Evolutionary conservation across 768 basidiomycete species (phyloP).

Genomic region (Tylopilus intermedius): DNA sequence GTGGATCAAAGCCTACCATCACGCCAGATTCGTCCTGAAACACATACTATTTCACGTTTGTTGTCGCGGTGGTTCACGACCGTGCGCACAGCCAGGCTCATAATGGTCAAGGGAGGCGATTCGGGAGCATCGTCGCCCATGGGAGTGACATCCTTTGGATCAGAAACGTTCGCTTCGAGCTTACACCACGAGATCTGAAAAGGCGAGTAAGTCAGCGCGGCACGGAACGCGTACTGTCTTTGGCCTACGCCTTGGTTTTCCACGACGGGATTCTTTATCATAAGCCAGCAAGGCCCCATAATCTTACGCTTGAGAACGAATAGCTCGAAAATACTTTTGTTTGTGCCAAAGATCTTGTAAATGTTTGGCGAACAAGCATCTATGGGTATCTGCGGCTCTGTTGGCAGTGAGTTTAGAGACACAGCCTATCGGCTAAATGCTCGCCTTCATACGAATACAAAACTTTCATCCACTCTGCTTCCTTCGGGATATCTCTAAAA

Average conservation of each 20-base stretch:
- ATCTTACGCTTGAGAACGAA: slow-evolving; percentile 94
- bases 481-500: slow-evolving; percentile 63
- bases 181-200: slow-evolving; percentile 94
- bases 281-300: slow-evolving; percentile 98
- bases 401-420: not conserved
- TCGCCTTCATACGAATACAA: slow-evolving; percentile 84
- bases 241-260: slow-evolving; percentile 72
- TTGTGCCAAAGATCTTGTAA: slow-evolving; percentile 83
- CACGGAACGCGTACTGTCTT: not conserved
- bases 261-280: slow-evolving; percentile 69
- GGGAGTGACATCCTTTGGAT: slow-evolving; percentile 87
- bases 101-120: slow-evolving; percentile 82
- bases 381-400: slow-evolving; percentile 52
- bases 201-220: not conserved
- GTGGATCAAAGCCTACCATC: slow-evolving; percentile 40
- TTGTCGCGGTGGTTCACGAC: slow-evolving; percentile 93
- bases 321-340: slow-evolving; percentile 87
- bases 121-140: slow-evolving; percentile 74
- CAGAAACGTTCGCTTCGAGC: slow-evolving; percentile 74
- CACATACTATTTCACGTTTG: slow-evolving; percentile 89
- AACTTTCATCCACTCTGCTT: slow-evolving; percentile 90
- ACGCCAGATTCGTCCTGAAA: slow-evolving; percentile 79
- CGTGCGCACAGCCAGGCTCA: slow-evolving; percentile 83
- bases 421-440: slow-evolving; percentile 16
- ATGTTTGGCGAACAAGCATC: slow-evolving; percentile 80